Percentiles rank a stretch among this genome's conserved stretches.
Conservation (phyloP, 768 basidiomycete genomes). For the Russula griseocarnosa region DNA sequence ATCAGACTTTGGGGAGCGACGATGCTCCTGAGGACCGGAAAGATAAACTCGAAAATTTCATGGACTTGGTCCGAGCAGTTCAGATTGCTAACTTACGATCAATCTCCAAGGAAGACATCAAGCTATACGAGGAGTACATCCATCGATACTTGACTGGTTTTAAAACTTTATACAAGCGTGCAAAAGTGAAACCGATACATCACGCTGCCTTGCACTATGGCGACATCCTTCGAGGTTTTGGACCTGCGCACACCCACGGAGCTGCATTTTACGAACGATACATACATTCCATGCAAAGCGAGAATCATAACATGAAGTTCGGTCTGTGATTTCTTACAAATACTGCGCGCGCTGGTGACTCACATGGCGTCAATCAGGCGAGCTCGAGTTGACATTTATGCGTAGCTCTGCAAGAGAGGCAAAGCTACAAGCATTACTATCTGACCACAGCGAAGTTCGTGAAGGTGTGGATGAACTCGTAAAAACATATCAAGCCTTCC, state of each 20-base stretch:
- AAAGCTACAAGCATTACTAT: constrained; percentile 10
- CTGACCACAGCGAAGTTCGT: not conserved
- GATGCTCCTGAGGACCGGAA: constrained; percentile 14
- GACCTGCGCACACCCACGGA: constrained; percentile 31
- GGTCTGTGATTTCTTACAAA: constrained; percentile 20
- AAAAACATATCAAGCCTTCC: not conserved
- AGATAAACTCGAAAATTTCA: constrained; percentile 31
- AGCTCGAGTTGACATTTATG: constrained; percentile 7
- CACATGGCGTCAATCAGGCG: constrained; percentile 17
- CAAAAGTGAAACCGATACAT: constrained; percentile 33
- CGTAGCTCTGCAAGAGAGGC: not conserved
- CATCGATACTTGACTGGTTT: constrained; percentile 29
- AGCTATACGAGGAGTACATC: constrained; percentile 15
- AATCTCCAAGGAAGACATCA: constrained; percentile 18
- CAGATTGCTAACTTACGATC: constrained; percentile 27
- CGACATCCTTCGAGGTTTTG: constrained; percentile 32
- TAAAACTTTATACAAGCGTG: constrained; percentile 30
- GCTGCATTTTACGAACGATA: constrained; percentile 24
- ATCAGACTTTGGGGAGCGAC: constrained; percentile 36
- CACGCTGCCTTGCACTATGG: constrained; percentile 37
- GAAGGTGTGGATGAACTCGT: not conserved
- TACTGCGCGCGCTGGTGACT: not conserved
- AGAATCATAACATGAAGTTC: constrained; percentile 29
- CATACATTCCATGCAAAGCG: constrained; percentile 27
- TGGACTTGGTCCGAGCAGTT: constrained; percentile 30